Evolutionary conservation across 2,329 filamentous ascomycete genomes (phyloP), one percentile per base, ranked within the genome.

Genomic region (Penicillium brevicompactum): DNA sequence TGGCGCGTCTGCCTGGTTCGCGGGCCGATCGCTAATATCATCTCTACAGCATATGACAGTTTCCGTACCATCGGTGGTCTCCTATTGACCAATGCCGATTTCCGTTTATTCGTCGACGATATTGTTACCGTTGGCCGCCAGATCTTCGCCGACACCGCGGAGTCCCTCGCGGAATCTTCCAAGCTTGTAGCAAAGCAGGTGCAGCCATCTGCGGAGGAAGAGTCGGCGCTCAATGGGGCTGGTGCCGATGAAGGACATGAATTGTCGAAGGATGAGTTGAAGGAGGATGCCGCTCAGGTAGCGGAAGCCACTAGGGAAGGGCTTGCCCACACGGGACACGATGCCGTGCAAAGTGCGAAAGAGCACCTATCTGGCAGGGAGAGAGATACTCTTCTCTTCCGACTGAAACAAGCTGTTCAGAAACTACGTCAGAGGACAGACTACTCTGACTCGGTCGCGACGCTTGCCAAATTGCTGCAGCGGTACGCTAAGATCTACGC

Each of bases 11-110:
- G 37, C 7, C 32, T 34, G 32, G 32, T 8, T 32, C n/a, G 32
- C 7, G 7, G 31, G n/a, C 22, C 42, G 30, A 46, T 49, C 13
- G 49, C 62, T 67, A 56, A 60, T 57, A 42, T 56, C 53, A 46
- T 10, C 4, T 55, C 21, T 18, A 21, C 61, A 89, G 89, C 90
- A 14, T 92, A 92, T 67, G 82, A 89, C 67, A 96, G 92, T 70
- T 76, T 96, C 46, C 88, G 87, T 55, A 96, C 92, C 0, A 85
- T 97, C 0, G 88, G 89, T 30, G 89, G 88, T 3, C 79, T 97
- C n/a, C 82, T 97, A 1, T 78, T 97, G 42, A 91, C 90, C 13
- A 97, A 97, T 70, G 87, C 89, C 0, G 92, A 97, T 67, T 97
- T 97, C 71, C 87, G 92, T 38, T 80, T 92, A 6, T 92, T 97